These are phyloP conservation scores for Bipolaris bicolor DNA, from an alignment of 2,329 filamentous ascomycete genomes.

Conservation along the genomic window DNA sequence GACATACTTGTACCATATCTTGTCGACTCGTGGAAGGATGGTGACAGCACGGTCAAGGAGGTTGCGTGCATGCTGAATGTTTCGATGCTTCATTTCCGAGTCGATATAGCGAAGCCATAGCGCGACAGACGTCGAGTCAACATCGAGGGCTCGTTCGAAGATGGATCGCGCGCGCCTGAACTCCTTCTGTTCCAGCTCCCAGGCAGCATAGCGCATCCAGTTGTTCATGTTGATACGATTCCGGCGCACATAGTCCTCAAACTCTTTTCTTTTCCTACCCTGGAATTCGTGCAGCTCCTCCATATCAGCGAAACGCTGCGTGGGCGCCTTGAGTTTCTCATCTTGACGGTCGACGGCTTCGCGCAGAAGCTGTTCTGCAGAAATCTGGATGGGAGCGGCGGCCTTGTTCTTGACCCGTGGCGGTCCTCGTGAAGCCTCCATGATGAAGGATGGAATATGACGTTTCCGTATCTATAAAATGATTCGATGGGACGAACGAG, in stretches of 20 bases:
- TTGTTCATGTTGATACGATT: conserved; percentile 97
- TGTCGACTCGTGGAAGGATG: conserved; percentile 87
- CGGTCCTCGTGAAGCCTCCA: conserved; percentile 88
- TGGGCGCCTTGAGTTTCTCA: conserved; percentile 82
- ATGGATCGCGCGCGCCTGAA: conserved; percentile 88
- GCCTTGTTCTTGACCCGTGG: conserved; percentile 99
- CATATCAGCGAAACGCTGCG: conserved; percentile 92
- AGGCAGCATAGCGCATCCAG: conserved; percentile 97
- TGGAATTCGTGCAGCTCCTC: conserved; percentile 98
- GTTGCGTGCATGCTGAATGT: conserved; percentile 94
- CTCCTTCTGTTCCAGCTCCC: conserved; percentile 98
- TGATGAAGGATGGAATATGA: conserved; percentile 51
- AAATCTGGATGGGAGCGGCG: conserved; percentile 81
- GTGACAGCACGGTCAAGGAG: conserved; percentile 93
- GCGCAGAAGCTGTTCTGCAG: conserved; percentile 93
- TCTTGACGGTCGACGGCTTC: conserved; percentile 98
- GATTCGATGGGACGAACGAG: neutral
- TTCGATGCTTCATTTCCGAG: conserved; percentile 80
- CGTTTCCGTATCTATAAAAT: neutral
- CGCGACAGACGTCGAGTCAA: conserved; percentile 82
- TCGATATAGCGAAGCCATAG: conserved; percentile 95
- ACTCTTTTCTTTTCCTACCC: conserved; percentile 92
- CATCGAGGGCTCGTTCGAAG: conserved; percentile 93
- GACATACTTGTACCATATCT: conserved; percentile 99
- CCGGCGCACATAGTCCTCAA: conserved; percentile 95